Percentiles rank a stretch among this genome's conserved stretches.
Conservation (phyloP, 2,329 filamentous ascomycete genomes). For the Neonectria magnoliae region DNA sequence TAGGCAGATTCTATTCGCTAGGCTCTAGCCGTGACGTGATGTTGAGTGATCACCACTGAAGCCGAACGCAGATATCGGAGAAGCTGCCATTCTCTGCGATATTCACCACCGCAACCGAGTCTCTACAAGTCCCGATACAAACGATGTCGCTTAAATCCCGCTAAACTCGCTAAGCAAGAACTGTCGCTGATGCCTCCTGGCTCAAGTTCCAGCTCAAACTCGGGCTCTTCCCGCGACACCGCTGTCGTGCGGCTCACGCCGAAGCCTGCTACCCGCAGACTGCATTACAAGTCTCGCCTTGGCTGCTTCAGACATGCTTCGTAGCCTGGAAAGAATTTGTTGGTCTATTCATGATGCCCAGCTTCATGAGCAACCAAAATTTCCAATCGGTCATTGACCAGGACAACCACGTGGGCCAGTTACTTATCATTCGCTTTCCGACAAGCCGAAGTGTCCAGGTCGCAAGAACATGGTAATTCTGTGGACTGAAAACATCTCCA, state of each 20-base stretch:
- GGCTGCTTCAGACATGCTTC: slow-evolving; percentile 48
- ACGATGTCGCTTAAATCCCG: slow-evolving; percentile 1
- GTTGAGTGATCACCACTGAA: neutral
- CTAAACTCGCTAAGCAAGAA: neutral
- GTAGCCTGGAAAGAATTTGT: slow-evolving; percentile 39
- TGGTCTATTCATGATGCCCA: slow-evolving; percentile 33
- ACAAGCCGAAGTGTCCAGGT: slow-evolving; percentile 34
- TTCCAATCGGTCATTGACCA: slow-evolving; percentile 46
- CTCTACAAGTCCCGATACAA: neutral
- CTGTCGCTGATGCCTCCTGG: slow-evolving; percentile 8
- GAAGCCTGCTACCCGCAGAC: slow-evolving; percentile 1
- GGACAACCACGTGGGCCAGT: slow-evolving; percentile 45
- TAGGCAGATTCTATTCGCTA: neutral
- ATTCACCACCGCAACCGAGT: neutral
- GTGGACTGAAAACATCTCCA: slow-evolving; percentile 36
- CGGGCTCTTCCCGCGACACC: slow-evolving; percentile 9
- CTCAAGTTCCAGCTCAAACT: slow-evolving; percentile 1
- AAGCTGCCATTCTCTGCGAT: neutral
- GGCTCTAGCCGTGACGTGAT: neutral
- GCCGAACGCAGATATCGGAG: neutral
- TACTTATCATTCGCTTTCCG: slow-evolving; percentile 46
- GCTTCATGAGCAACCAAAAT: slow-evolving; percentile 39
- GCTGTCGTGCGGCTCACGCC: neutral
- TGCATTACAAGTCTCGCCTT: slow-evolving; percentile 44
- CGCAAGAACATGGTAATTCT: slow-evolving; percentile 40